These are phyloP conservation scores for Hordeum marinum DNA, from an alignment of 176 grass and related monocot genomes.

Conservation along the genomic window DNA sequence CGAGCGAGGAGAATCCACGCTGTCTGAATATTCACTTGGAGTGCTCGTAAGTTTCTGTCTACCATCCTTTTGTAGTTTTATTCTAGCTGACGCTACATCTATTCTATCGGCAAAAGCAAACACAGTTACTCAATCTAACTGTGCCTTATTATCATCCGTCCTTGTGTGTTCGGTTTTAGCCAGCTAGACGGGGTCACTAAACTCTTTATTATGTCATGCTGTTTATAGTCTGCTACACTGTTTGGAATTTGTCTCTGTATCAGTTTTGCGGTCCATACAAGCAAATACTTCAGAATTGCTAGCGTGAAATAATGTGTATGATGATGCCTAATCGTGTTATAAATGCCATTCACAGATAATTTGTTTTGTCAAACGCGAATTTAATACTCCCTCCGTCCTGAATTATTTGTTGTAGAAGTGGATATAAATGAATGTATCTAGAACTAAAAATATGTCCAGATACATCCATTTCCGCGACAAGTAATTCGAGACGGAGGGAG, in stretches of 20 bases:
- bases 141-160: background rate
- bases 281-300: background rate
- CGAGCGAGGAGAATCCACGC: conserved; percentile 74
- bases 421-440: too few relatives aligned
- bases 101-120: background rate
- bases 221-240: background rate
- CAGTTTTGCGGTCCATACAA: background rate
- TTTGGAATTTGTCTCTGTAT: background rate
- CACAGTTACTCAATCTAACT: background rate
- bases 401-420: too few relatives aligned
- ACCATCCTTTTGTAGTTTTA: background rate
- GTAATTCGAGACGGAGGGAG: too few relatives aligned
- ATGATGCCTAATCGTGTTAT: background rate
- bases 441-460: too few relatives aligned
- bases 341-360: background rate
- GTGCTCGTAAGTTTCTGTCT: conserved; percentile 59
- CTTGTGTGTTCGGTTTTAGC: background rate
- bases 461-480: too few relatives aligned
- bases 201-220: background rate
- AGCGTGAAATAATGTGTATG: background rate
- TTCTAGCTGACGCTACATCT: background rate
- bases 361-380: background rate
- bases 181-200: background rate
- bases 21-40: conserved; percentile 86
- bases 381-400: too few relatives aligned